Percentiles rank a stretch among this genome's conserved stretches.
phyloP scores from a whole-genome alignment of 2,329 filamentous ascomycete genomes.

The Nakataea oryzae region DNA sequence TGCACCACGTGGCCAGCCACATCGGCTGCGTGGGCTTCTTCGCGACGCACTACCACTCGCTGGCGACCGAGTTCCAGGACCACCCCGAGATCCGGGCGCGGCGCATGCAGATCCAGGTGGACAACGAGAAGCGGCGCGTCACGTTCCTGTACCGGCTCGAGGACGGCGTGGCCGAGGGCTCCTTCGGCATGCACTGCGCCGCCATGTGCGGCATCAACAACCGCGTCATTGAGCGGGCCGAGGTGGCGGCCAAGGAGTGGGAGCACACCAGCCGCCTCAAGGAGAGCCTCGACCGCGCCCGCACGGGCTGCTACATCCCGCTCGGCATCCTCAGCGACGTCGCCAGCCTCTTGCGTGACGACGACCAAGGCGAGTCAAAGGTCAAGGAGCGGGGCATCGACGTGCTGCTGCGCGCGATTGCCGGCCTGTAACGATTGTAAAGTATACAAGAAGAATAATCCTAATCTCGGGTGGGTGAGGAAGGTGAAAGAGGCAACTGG shows the following conservation, averaged over 20 bases:
- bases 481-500: background rate
- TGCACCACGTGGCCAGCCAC: conserved; percentile 92
- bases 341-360: conserved; percentile 59
- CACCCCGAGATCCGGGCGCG: conserved; percentile 82
- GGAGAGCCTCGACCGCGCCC: conserved; percentile 75
- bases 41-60: conserved; percentile 91
- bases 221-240: conserved; percentile 75
- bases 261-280: conserved; percentile 88
- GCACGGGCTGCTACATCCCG: conserved; percentile 70
- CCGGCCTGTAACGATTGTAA: conserved; percentile 32
- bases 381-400: conserved; percentile 42
- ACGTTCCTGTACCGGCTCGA: conserved; percentile 95
- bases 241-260: conserved; percentile 83
- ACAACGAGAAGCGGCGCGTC: conserved; percentile 73
- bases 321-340: conserved; percentile 84
- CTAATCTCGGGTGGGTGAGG: background rate
- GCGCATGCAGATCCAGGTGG: conserved; percentile 91
- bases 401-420: conserved; percentile 51
- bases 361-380: conserved; percentile 23
- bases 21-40: conserved; percentile 95
- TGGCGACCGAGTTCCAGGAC: conserved; percentile 79
- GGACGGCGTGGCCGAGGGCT: conserved; percentile 86
- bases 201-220: conserved; percentile 91
- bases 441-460: background rate
- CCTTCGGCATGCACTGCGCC: conserved; percentile 98